Conservation (phyloP, 2,329 filamentous ascomycete genomes). For the Boeremia exigua region DNA sequence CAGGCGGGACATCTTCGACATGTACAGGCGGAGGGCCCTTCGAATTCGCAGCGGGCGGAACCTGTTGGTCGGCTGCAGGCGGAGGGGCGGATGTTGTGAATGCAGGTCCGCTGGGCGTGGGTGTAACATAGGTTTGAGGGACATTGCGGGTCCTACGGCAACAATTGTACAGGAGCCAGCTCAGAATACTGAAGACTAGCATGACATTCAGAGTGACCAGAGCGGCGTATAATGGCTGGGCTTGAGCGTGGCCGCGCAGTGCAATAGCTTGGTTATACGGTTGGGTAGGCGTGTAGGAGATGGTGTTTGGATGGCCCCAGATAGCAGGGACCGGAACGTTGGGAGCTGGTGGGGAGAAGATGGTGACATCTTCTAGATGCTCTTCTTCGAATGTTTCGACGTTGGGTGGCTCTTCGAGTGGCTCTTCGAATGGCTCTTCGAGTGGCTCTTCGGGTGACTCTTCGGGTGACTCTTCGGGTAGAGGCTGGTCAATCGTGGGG, state of each 20-base stretch:
- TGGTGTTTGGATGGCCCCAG: conserved; percentile 5
- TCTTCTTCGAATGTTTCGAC: no score
- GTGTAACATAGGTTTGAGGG: neutral
- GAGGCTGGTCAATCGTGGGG: neutral
- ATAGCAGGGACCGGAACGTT: neutral
- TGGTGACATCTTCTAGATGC: neutral
- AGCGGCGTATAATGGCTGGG: neutral
- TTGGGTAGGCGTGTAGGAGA: neutral
- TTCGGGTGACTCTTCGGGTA: neutral
- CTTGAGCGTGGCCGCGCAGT: neutral
- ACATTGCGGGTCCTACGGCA: neutral
- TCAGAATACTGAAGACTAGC: neutral
- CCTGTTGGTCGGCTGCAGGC: no score
- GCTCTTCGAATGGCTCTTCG: no score
- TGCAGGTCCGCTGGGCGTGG: no score
- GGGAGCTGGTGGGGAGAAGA: neutral
- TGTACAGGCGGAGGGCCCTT: no score
- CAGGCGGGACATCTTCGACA: no score
- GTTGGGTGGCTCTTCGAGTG: no score
- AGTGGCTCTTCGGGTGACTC: neutral
- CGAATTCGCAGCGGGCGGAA: no score
- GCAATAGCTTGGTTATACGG: neutral
- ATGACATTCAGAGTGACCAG: neutral
- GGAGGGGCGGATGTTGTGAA: no score
- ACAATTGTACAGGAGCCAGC: neutral